Evolutionary conservation across 2,329 filamentous ascomycete genomes (phyloP), one percentile per base, ranked within the genome.

Genomic region (Phaeomoniella chlamydospora): DNA sequence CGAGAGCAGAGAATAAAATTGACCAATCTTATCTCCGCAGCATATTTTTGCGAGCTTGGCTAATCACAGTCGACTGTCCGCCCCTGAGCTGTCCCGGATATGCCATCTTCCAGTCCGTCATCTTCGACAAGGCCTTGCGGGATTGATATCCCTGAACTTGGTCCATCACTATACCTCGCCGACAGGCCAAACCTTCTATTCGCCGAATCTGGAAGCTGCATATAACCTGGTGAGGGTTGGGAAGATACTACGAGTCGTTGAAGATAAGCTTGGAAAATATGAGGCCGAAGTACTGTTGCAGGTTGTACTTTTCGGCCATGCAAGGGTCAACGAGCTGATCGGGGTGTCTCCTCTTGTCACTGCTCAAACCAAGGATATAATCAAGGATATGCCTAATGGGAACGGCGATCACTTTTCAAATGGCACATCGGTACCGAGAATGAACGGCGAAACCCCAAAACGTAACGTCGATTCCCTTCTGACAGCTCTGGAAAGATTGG

Each of bases 131-230:
- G 86, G 81, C 14, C 69, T 98, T 35, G 77, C 77, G 36, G 79
- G 90, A 18, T 76, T 96, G 43, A 72, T 93, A 30, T 88, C 96
- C 54, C 82, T 94, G 53, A 85, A 87, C 51, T 72, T 96, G 34
- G 66, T 92, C 43, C 84, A 77, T 55, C 80, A 87, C 56, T 70
- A 76, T 44, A 73, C 75, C 45, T 70, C 77, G 40, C 72, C 78
- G 38, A 69, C 73, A 31, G 70, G 69, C 32, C 55, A 68, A 34
- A 80, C 81, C 15, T 76, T 74, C 52, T 98, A 96, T 60, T 83
- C 94, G 54, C 81, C 85, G 39, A 86, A 94, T 49, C 67, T 77
- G 52, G 66, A 76, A 45, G 74, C 78, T 41, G 82, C 85, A 43
- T 96, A 96, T 59, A 78, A 78, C 46, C 67, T 94, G 31, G 66